Evolutionary conservation across 2,329 filamentous ascomycete species (phyloP).

Genomic region (Fusarium devonianum): DNA sequence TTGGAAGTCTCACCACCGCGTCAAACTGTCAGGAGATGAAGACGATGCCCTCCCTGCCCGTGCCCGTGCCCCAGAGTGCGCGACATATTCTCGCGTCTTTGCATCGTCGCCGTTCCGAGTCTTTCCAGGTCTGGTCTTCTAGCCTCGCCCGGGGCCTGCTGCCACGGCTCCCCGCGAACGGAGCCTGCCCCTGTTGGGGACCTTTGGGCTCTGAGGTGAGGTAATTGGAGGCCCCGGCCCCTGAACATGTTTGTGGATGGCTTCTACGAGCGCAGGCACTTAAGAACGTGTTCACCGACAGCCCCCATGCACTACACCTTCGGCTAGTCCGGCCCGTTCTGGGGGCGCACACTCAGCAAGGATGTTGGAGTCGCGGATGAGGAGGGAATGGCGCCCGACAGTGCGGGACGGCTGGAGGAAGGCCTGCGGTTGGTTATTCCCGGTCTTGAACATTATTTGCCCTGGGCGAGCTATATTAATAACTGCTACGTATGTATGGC

Average conservation of each 20-base stretch:
- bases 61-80: conserved; percentile 11
- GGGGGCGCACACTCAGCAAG: conserved; percentile 9
- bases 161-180: conserved; percentile 18
- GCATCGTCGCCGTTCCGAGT: conserved; percentile 24
- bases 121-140: conserved; percentile 18
- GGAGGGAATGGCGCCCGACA: conserved; percentile 6
- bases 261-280: conserved; percentile 15
- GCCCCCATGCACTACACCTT: conserved; percentile 32
- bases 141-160: conserved; percentile 10
- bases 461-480: no score
- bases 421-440: conserved; percentile 18
- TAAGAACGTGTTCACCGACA: conserved; percentile 29
- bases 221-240: conserved; percentile 10
- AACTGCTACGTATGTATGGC: no score
- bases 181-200: background rate
- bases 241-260: conserved; percentile 16
- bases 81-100: conserved; percentile 16
- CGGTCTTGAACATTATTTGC: no score
- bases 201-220: conserved; percentile 19
- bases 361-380: conserved; percentile 1
- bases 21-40: conserved; percentile 37
- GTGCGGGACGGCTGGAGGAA: conserved; percentile 9
- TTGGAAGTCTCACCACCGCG: conserved; percentile 37
- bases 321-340: conserved; percentile 30
- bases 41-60: conserved; percentile 15